Base-by-base conservation (phyloP, 352 stramenopile genomes). In the Pythium periplocum region DNA sequence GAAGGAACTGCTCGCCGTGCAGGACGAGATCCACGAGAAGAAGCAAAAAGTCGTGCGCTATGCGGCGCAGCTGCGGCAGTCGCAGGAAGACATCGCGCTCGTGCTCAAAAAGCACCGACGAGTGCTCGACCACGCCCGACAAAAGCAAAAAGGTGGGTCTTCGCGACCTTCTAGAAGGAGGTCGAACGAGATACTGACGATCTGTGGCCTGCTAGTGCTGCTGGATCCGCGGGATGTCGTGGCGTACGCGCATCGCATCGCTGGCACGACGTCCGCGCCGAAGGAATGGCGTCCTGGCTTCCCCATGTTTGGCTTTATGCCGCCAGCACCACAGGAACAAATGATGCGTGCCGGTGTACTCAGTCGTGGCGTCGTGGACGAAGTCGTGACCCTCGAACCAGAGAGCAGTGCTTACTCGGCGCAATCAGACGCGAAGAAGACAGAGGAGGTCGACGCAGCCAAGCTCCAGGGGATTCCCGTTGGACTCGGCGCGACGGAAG, bases 301-400 rank as follows among this genome's bases (percentile, higher is more conserved):
- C 46, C 78, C 83, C 1, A 93, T 93, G 80, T 91, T 91, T 72
- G 83, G 83, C 10, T 93, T 93, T 53, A 86, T 87, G 69, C 83
- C 83, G 3, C 83, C 83, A n/a, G 83, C 83, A 7, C 83, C 83
- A 12, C 83, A 90, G 42, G 75, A 85, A 48, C 80, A 93, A 51
- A 91, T 91, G 78, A 93, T 93, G 83, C 80, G 83, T 36, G 83
- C 80, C 0, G 83, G 83, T 53, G 81, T 93, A 8, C 65, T 93
- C 7, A 91, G 80, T 66, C 83, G 83, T 26, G 83, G 83, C 33
- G 78, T 93, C 39, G 75, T 93, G 11, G 79, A 83, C 36, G 80
- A 87, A 52, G 86, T 85, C 41, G 80, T 93, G 40, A 93, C 83
- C 8, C 78, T 85, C 45, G 78, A 83, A 3, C 57, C 72, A 0